A percentile compares a stretch with the other conserved stretches of the same genome.
Conservation (phyloP, 768 basidiomycete genomes). For the Phylloporus sp. region DNA sequence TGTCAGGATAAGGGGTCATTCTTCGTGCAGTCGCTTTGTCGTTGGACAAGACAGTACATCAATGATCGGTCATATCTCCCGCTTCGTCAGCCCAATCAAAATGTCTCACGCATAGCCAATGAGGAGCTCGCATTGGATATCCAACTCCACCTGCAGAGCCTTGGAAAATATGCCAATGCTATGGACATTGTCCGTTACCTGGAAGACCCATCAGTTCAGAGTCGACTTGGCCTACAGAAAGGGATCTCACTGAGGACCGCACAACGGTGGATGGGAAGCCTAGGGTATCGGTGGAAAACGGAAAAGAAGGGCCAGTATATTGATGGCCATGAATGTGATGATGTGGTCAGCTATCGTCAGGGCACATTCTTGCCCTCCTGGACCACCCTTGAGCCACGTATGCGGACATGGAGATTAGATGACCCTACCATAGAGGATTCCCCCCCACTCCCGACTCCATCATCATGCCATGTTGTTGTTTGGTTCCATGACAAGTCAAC, state of each 20-base stretch:
- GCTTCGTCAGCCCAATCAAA: background rate
- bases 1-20: background rate
- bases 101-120: background rate
- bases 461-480: background rate
- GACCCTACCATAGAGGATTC: background rate
- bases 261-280: background rate
- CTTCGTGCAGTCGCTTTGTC: background rate
- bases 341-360: background rate
- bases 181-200: background rate
- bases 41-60: background rate
- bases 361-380: background rate
- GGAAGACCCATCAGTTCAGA: background rate
- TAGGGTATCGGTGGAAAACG: background rate
- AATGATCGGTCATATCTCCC: background rate
- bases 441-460: background rate
- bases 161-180: background rate
- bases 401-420: background rate
- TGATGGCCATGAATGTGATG: background rate
- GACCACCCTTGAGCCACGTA: background rate
- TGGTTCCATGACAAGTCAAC: constrained; percentile 2
- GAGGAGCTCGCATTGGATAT: background rate
- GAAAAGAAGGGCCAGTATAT: background rate
- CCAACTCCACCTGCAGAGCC: background rate
- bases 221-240: background rate
- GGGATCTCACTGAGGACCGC: background rate